Conservation (phyloP, 1,284 basidiomycete genomes). For the Malassezia yamatoensis region DNA sequence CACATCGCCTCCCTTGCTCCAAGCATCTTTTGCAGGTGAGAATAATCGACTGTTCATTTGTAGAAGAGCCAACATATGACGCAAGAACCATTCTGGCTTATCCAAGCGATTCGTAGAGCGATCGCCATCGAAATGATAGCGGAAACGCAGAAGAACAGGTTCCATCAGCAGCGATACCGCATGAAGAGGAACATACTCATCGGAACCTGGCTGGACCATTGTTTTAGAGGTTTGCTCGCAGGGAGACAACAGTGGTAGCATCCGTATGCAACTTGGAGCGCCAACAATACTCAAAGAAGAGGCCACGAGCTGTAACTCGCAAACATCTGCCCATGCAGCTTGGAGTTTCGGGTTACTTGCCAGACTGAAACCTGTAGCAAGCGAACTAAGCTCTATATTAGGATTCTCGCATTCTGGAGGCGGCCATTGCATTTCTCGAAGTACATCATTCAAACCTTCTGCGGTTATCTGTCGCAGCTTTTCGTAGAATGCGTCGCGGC, state of each 20-base stretch:
- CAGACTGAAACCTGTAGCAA: not conserved
- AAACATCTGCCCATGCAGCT: constrained; percentile 29
- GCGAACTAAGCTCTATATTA: not conserved
- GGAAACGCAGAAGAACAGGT: constrained; percentile 76
- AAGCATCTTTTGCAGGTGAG: constrained; percentile 52
- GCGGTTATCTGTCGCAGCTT: not conserved
- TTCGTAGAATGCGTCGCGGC: constrained; percentile 4
- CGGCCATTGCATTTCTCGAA: constrained; percentile 6
- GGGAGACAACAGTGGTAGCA: constrained; percentile 3
- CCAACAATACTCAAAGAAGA: constrained; percentile 21
- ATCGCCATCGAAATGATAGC: constrained; percentile 83
- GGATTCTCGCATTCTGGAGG: constrained; percentile 12
- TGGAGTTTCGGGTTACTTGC: not conserved
- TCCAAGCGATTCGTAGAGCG: constrained; percentile 82
- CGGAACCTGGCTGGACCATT: constrained; percentile 23
- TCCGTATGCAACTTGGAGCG: constrained; percentile 10
- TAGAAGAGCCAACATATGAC: constrained; percentile 66
- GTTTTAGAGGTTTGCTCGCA: not conserved
- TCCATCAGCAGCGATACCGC: constrained; percentile 67
- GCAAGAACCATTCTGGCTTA: constrained; percentile 95
- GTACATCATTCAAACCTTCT: not conserved
- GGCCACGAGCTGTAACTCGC: constrained; percentile 29
- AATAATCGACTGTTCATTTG: constrained; percentile 54
- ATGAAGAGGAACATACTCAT: constrained; percentile 32
- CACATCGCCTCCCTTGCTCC: constrained; percentile 33